Base-by-base conservation (phyloP, 768 basidiomycete species). In the Termitomyces sp. region DNA sequence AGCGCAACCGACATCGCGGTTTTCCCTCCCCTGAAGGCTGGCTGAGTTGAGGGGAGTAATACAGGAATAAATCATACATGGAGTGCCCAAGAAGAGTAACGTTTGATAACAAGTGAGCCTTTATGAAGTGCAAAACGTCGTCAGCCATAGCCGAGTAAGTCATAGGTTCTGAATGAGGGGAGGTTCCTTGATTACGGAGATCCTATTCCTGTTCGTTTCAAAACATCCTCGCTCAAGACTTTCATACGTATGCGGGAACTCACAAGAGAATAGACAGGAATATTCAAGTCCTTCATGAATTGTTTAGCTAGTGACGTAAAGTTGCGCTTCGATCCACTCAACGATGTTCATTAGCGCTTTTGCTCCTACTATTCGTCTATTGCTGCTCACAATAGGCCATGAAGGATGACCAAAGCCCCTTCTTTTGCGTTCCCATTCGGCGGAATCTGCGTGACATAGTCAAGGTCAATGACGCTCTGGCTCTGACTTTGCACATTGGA, bases 1-100 rank as follows among this genome's bases (percentile, higher is more conserved):
- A 85, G 78, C 2, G 88, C 88, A 14, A 87, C 73, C 2, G 84
- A 68, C 87, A 89, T 89, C 0, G 87, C 88, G 2, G 83, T 86
- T 71, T 92, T 94, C 12, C 92, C 92, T 40, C 92, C 92, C 91
- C 90, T 92, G 63, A 36, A 14, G 36, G 5, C 31, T 8, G 14
- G 25, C 1, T 53, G 25, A 60, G 45, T 32, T 3, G 51, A 11
- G 15, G 56, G 59, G 38, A 42, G 68, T 5, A 7, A 7, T 34
- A 49, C 37, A 20, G 51, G 7, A 34, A 25, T 3, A 40, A 29
- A 3, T 74, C 87, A 59, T 66, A 92, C 94, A 95, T 94, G 12
- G 92, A 94, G 69, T 95, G 94, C 0, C 93, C 94, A 12, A 96
- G 76, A 5, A 96, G 81, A 5, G 88, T 84, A 31, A 94, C 78